Evolutionary conservation across 202 grass and related monocot species (phyloP), one percentile per base, ranked within the genome.

Genomic region (Bolboschoenoplectus hybrid): DNA sequence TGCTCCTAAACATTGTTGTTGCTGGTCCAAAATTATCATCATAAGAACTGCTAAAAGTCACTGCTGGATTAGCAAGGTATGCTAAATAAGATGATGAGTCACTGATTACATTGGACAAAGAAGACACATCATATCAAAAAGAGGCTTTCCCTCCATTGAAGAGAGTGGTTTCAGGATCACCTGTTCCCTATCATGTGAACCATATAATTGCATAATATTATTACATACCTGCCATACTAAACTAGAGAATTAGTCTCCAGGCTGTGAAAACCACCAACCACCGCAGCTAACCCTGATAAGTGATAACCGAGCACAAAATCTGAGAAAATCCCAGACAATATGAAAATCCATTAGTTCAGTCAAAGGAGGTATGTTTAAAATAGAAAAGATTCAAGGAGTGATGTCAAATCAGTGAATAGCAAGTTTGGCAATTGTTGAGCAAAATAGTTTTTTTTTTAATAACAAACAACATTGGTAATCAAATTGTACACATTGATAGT

Each of bases 181-280:
- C 14, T 36, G 34, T 11, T 67, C 63, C 10, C 38, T 67, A 19
- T 13, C 35, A 73, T 73, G 43, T 20, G 39, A 72, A 46, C 68
- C 68, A 26, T 73, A 50, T 50, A 49, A 49, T 19, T 49, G 8
- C 9, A 50, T 36, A 19, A 61, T 41, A 43, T 68, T 68, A 16
- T 68, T 41, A 43, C 66, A 41, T 68, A 16, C 41, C 2, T 74
- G 45, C 44, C n/a, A 9, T 74, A 49, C 44, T 50, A 50, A 41
- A 68, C 36, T 16, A 68, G n/a, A 74, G 43, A 47, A 45, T 74
- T 74, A 74, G 70, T 49, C 70, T 50, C 19, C 70, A 74, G 43
- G 41, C 70, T 49, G 45, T 74, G 68, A 50, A 50, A 74, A 17
- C 13, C 14, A 17, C 44, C 41, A 49, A 46, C 4, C 2, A 73